Evolutionary conservation across 228 moss, liverwort and hornwort species (phyloP).

Genomic region (Sphagnum fallax): DNA sequence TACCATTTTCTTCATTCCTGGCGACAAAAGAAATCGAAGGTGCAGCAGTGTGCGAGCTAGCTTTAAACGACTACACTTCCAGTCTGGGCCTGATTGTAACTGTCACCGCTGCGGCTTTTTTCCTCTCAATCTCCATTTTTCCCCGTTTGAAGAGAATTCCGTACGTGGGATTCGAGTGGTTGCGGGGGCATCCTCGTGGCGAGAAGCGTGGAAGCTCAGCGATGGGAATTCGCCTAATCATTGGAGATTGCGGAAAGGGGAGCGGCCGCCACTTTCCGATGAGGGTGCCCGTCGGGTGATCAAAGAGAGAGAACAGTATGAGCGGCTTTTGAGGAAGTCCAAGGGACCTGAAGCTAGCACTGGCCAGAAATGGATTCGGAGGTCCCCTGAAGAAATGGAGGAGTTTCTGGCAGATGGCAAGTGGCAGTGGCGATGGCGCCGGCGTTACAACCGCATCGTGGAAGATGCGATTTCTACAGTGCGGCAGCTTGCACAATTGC

Average conservation of each 20-base stretch:
- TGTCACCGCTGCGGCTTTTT: not conserved
- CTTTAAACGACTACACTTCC: not conserved
- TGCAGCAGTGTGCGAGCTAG: not conserved
- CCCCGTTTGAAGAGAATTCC: not conserved
- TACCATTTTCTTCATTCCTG: not conserved
- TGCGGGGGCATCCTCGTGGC: conserved; percentile 25
- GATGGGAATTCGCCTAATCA: conserved; percentile 37
- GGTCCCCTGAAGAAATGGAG: conserved; percentile 87
- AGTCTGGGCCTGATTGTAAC: not conserved
- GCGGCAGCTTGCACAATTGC: conserved; percentile 39
- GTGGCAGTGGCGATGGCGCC: conserved; percentile 92
- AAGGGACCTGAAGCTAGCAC: conserved; percentile 44
- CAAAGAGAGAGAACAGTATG: conserved; percentile 70
- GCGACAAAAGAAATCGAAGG: not conserved
- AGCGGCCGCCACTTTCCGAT: conserved; percentile 78
- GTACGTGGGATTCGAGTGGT: not conserved
- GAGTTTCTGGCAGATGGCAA: conserved; percentile 68
- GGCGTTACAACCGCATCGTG: conserved; percentile 41
- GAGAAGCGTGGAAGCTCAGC: conserved; percentile 60
- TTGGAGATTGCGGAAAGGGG: conserved; percentile 62
- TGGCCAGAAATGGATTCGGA: conserved; percentile 74
- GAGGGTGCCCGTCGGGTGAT: conserved; percentile 86
- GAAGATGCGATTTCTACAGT: conserved; percentile 49
- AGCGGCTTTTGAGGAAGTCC: conserved; percentile 53
- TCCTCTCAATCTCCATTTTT: too few relatives aligned